phyloP scores from a whole-genome alignment of 306 rosid genomes.

The Begonia fuchsioides region DNA sequence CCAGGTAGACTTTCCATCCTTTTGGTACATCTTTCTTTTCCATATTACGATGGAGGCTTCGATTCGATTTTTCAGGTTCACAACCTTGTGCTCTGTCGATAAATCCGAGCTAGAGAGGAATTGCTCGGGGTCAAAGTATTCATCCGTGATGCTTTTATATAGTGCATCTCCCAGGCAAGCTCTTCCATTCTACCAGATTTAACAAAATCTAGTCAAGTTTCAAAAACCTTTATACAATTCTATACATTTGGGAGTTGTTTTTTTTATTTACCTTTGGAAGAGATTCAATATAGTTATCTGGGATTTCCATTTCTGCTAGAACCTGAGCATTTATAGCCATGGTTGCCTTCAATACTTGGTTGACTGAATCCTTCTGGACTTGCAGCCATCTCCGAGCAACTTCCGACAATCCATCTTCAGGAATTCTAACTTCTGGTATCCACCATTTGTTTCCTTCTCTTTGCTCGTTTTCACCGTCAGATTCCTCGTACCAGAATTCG shows the following conservation, averaged over 20 bases:
- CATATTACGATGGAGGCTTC: slow-evolving; percentile 91
- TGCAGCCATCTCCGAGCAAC: slow-evolving; percentile 48
- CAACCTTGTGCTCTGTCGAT: slow-evolving; percentile 69
- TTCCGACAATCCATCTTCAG: slow-evolving; percentile 56
- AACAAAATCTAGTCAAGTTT: slow-evolving; percentile 7
- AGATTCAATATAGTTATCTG: slow-evolving; percentile 75
- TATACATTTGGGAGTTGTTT: neutral
- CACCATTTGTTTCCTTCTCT: slow-evolving; percentile 82
- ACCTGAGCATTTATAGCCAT: slow-evolving; percentile 93
- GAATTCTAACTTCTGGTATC: slow-evolving; percentile 64
- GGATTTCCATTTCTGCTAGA: slow-evolving; percentile 63
- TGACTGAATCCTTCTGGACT: slow-evolving; percentile 50
- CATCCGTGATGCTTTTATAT: slow-evolving; percentile 61
- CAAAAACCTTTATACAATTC: slow-evolving; percentile 1
- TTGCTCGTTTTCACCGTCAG: slow-evolving; percentile 14
- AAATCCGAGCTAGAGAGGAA: slow-evolving; percentile 51
- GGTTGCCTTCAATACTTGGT: slow-evolving; percentile 85
- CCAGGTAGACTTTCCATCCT: slow-evolving; percentile 76
- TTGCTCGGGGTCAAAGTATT: slow-evolving; percentile 52
- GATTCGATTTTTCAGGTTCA: slow-evolving; percentile 69
- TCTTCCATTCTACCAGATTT: slow-evolving; percentile 54
- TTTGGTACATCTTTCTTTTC: slow-evolving; percentile 77
- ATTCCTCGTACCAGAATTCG: slow-evolving; percentile 75
- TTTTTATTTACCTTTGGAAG: slow-evolving; percentile 59
- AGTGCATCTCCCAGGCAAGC: slow-evolving; percentile 66